A percentile compares a stretch with the other conserved stretches of the same genome.
Evolutionary conservation across 176 grass and related monocot species (phyloP).

Genomic region (Phoenix roebelenii): DNA sequence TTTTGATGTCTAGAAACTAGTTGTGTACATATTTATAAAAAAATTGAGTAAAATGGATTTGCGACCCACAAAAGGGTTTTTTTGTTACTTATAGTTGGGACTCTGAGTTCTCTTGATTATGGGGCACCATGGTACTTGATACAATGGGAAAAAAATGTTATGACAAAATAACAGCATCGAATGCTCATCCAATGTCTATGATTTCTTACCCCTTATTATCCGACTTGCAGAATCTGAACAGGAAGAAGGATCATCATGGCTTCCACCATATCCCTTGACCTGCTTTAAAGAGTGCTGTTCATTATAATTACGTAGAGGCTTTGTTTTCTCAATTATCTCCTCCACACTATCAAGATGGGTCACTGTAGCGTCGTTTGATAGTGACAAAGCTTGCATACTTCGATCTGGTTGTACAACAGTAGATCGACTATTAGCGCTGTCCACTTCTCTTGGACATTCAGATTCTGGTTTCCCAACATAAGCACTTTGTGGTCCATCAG

Average conservation of each 20-base stretch:
- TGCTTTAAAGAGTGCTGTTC: constrained; percentile 24
- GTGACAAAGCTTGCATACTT: constrained; percentile 15
- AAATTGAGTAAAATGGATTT: no score
- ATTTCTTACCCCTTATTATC: constrained; percentile 47
- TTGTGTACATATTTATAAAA: no score
- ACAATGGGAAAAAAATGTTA: no score
- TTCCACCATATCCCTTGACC: constrained; percentile 35
- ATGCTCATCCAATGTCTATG: neutral
- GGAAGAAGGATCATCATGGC: constrained; percentile 43
- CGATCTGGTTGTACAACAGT: constrained; percentile 15
- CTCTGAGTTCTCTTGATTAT: no score
- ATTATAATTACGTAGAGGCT: constrained; percentile 26
- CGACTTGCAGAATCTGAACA: constrained; percentile 31
- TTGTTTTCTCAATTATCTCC: constrained; percentile 19
- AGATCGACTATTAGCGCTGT: constrained; percentile 2
- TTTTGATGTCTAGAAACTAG: no score
- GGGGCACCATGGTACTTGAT: no score
- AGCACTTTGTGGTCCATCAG: constrained; percentile 23
- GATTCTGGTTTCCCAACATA: constrained; percentile 12
- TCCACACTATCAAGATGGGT: constrained; percentile 22
- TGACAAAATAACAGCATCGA: neutral
- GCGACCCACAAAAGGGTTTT: no score
- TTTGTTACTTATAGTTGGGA: no score
- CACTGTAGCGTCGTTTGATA: constrained; percentile 13
- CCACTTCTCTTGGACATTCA: constrained; percentile 2